Conservation (phyloP, 2,329 filamentous ascomycete species). For the Aspergillus unguis region DNA sequence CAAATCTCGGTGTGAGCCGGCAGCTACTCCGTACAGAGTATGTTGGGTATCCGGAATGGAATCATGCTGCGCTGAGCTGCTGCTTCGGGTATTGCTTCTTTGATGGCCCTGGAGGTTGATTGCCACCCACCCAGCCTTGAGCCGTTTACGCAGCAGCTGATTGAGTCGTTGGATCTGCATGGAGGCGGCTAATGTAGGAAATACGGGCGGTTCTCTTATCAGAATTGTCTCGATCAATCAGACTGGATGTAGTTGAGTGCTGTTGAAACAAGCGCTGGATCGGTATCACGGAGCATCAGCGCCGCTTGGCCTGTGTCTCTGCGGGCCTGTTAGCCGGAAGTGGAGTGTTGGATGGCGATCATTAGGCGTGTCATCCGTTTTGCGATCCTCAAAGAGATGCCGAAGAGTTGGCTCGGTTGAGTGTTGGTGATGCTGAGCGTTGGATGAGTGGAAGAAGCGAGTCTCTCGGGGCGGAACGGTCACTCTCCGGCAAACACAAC, state of each 20-base stretch:
- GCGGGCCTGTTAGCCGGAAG: not conserved
- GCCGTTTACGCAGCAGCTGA: not conserved
- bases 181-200: not conserved
- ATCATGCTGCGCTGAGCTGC: too few relatives aligned
- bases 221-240: too few relatives aligned
- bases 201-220: not conserved
- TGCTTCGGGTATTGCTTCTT: too few relatives aligned
- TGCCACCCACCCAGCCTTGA: too few relatives aligned
- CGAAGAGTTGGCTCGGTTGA: too few relatives aligned
- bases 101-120: too few relatives aligned
- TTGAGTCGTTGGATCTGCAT: not conserved
- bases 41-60: not conserved
- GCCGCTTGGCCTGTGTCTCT: not conserved
- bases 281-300: not conserved
- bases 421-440: too few relatives aligned
- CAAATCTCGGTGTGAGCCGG: too few relatives aligned
- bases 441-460: not conserved
- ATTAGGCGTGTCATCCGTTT: constrained; percentile 5
- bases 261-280: not conserved
- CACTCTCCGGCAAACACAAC: constrained; percentile 2
- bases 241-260: too few relatives aligned
- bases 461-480: constrained; percentile 1
- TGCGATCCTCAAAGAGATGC: too few relatives aligned
- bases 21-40: not conserved
- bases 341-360: constrained; percentile 5